These are phyloP conservation scores for Apophysomyces sp. DNA, from an alignment of 371 early-diverging fungal genomes.

Conservation along the genomic window DNA sequence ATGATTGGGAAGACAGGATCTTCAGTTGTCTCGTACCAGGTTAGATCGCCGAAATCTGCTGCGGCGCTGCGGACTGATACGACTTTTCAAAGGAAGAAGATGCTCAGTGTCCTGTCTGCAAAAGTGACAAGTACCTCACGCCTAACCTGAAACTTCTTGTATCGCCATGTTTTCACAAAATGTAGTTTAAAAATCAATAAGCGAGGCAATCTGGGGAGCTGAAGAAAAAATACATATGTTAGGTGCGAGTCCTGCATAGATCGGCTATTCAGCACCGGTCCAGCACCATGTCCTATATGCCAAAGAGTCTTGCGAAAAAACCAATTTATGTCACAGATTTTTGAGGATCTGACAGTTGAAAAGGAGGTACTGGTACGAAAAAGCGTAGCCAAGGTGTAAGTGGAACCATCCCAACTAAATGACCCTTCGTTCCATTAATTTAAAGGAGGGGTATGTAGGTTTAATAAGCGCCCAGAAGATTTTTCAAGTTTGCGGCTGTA, in stretches of 20 bases:
- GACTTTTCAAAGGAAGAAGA: conserved; percentile 53
- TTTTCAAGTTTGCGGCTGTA: conserved; percentile 75
- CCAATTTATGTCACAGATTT: conserved; percentile 86
- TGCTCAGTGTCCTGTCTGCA: conserved; percentile 95
- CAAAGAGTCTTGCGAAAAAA: conserved; percentile 77
- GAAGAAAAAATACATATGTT: neutral
- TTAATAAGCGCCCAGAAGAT: conserved; percentile 91
- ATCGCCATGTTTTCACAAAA: conserved; percentile 97
- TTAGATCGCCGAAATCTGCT: neutral
- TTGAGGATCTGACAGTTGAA: conserved; percentile 93
- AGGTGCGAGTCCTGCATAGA: conserved; percentile 94
- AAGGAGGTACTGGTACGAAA: conserved; percentile 92
- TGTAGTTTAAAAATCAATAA: conserved; percentile 64
- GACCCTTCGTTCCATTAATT: neutral
- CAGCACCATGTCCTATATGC: conserved; percentile 94
- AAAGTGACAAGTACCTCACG: conserved; percentile 92
- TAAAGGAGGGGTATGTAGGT: conserved; percentile 43
- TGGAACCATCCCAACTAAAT: no score
- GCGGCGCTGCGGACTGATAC: neutral
- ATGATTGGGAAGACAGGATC: conserved; percentile 45
- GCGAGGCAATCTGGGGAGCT: no score
- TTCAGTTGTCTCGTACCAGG: conserved; percentile 47
- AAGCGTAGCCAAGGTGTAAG: conserved; percentile 76
- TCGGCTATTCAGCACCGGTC: conserved; percentile 80
- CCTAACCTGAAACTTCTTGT: conserved; percentile 92